phyloP scores from a whole-genome alignment of 495 filamentous ascomycete genomes.

The Aspergillus affinis region DNA sequence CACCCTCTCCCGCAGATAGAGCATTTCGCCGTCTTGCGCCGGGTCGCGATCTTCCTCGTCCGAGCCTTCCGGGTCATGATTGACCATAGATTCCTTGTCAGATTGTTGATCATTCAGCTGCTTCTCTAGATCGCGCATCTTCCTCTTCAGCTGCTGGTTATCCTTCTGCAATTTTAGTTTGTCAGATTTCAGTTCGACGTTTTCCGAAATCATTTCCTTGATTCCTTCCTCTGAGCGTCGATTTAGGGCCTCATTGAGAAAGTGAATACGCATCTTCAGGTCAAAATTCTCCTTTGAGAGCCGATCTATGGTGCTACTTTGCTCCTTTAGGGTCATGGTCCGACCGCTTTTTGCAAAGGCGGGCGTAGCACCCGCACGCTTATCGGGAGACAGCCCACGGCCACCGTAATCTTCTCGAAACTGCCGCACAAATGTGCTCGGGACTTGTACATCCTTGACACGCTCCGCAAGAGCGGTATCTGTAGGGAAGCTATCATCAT shows the following conservation, averaged over 20 bases:
- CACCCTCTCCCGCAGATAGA: constrained; percentile 77
- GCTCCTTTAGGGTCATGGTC: constrained; percentile 92
- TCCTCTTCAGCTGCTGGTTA: constrained; percentile 73
- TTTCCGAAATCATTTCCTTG: constrained; percentile 96
- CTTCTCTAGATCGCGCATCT: constrained; percentile 82
- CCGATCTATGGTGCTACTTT: constrained; percentile 93
- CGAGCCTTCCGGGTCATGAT: constrained; percentile 59
- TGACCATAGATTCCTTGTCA: constrained; percentile 58
- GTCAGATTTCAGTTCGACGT: constrained; percentile 89
- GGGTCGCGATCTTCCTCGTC: constrained; percentile 55
- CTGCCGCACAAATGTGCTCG: constrained; percentile 82
- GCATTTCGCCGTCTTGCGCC: constrained; percentile 74
- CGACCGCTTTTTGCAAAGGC: constrained; percentile 63
- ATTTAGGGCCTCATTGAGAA: constrained; percentile 88
- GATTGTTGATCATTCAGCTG: constrained; percentile 65
- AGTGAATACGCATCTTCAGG: constrained; percentile 95
- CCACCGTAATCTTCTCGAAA: constrained; percentile 64
- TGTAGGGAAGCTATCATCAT: constrained; percentile 59
- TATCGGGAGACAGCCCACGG: constrained; percentile 55
- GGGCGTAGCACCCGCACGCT: constrained; percentile 51
- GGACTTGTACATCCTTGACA: constrained; percentile 83
- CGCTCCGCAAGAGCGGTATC: constrained; percentile 89
- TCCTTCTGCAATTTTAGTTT: constrained; percentile 86
- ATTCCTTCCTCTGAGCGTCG: constrained; percentile 93
- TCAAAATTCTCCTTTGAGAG: constrained; percentile 94